These are phyloP conservation scores for Penicillium sp. DNA, from an alignment of 2,329 filamentous ascomycete species.

Conservation along the genomic window DNA sequence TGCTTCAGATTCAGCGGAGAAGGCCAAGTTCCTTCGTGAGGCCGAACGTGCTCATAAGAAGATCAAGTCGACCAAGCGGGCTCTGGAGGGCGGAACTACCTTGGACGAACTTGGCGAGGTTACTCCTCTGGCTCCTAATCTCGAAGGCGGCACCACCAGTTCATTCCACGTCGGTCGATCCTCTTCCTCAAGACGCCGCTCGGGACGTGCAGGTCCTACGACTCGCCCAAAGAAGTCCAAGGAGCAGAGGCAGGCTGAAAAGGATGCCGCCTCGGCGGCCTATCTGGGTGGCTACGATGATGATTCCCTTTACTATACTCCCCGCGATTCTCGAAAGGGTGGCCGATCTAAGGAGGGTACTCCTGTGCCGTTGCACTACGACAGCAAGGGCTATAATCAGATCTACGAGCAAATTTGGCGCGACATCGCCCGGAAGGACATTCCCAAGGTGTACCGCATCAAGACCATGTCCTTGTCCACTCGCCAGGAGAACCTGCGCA, in stretches of 20 bases:
- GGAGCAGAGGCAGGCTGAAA: conserved; percentile 70
- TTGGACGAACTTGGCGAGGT: conserved; percentile 74
- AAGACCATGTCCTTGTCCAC: conserved; percentile 83
- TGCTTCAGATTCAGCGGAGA: conserved; percentile 80
- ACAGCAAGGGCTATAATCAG: conserved; percentile 92
- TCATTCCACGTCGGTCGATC: conserved; percentile 75
- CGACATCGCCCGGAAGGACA: conserved; percentile 89
- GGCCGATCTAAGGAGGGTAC: conserved; percentile 48
- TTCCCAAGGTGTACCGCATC: conserved; percentile 88
- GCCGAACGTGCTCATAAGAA: conserved; percentile 92
- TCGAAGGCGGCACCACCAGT: conserved; percentile 83
- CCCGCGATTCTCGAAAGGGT: conserved; percentile 57
- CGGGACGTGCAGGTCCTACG: conserved; percentile 54
- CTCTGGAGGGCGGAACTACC: conserved; percentile 79
- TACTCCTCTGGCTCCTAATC: conserved; percentile 74
- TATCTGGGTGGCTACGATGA: conserved; percentile 69
- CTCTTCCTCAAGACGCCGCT: conserved; percentile 56
- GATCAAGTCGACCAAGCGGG: conserved; percentile 84
- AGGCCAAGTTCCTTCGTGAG: conserved; percentile 78
- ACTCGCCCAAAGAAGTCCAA: conserved; percentile 86
- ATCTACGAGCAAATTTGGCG: conserved; percentile 98
- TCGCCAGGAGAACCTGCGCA: conserved; percentile 93
- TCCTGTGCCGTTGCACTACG: conserved; percentile 67
- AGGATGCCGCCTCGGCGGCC: conserved; percentile 80
- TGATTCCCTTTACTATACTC: conserved; percentile 54